A percentile compares a stretch with the other conserved stretches of the same genome.
These are phyloP conservation scores for Castanopsis chinensis DNA, from an alignment of 306 rosid genomes.

Conservation along the genomic window DNA sequence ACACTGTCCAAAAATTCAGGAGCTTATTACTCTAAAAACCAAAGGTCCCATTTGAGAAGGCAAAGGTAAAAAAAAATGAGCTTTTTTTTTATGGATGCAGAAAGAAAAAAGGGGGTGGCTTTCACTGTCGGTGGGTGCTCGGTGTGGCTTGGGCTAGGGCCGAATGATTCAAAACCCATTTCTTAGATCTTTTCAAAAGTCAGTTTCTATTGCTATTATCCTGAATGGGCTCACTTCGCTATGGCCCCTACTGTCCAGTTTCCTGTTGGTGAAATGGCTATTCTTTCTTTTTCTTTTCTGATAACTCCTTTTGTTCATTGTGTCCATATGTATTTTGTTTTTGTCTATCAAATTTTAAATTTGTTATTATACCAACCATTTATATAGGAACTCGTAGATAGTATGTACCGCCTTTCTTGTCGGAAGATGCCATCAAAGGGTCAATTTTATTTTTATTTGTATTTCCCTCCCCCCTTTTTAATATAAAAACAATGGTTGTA, in stretches of 20 bases:
- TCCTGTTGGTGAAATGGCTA: constrained; percentile 39
- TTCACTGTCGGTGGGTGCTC: constrained; percentile 60
- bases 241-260: constrained; percentile 45
- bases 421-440: too few species aligned
- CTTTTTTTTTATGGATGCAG: constrained; percentile 5
- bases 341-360: constrained; percentile 15
- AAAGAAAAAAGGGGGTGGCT: constrained; percentile 18
- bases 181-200: constrained; percentile 20
- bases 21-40: constrained; percentile 34
- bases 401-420: too few species aligned
- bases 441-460: too few species aligned
- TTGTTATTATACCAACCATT: constrained; percentile 26
- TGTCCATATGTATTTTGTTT: constrained; percentile 37
- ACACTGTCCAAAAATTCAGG: constrained; percentile 57
- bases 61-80: constrained; percentile 14
- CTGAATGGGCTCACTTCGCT: constrained; percentile 43
- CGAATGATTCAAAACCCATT: constrained; percentile 22
- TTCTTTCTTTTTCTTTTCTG: constrained; percentile 40
- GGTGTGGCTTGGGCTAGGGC: constrained; percentile 39
- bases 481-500: too few species aligned
- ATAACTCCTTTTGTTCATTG: constrained; percentile 19
- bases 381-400: background rate
- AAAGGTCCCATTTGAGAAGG: constrained; percentile 26
- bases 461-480: too few species aligned
- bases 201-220: constrained; percentile 43